Conservation (phyloP, 176 grass and related monocot genomes). For the Themeda triandra region DNA sequence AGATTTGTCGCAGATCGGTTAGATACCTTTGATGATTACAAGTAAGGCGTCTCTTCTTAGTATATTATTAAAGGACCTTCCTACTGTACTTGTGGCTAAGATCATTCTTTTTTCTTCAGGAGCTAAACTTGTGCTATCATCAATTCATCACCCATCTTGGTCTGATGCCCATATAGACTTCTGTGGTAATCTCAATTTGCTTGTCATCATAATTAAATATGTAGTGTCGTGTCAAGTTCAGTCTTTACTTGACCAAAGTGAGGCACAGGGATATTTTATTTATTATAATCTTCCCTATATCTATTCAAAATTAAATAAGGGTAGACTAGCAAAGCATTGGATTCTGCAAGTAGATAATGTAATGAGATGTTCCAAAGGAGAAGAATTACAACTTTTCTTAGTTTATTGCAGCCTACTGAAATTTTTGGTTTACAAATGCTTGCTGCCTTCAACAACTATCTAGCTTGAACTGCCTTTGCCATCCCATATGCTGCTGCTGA, state of each 20-base stretch:
- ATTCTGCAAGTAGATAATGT: slow-evolving; percentile 11
- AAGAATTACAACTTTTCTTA: background rate
- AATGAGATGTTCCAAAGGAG: background rate
- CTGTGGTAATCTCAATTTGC: background rate
- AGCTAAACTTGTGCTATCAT: background rate
- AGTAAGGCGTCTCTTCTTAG: slow-evolving; percentile 1
- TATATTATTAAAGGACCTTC: background rate
- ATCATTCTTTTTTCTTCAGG: background rate
- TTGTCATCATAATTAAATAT: background rate
- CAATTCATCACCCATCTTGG: background rate
- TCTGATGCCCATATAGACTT: background rate
- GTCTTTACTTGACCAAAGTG: background rate
- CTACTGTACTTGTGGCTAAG: background rate
- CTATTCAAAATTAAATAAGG: background rate
- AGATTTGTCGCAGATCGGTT: background rate
- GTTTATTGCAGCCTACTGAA: slow-evolving; percentile 29
- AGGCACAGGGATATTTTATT: background rate
- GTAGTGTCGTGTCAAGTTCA: background rate
- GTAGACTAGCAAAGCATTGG: background rate
- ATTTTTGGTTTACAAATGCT: background rate
- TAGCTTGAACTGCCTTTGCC: slow-evolving; percentile 69
- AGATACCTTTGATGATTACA: background rate
- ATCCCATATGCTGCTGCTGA: slow-evolving; percentile 79
- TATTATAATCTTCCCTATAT: background rate
- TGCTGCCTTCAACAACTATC: slow-evolving; percentile 8